These are phyloP conservation scores for Neonectria ditissima DNA, from an alignment of 2,329 filamentous ascomycete species.

Conservation along the genomic window DNA sequence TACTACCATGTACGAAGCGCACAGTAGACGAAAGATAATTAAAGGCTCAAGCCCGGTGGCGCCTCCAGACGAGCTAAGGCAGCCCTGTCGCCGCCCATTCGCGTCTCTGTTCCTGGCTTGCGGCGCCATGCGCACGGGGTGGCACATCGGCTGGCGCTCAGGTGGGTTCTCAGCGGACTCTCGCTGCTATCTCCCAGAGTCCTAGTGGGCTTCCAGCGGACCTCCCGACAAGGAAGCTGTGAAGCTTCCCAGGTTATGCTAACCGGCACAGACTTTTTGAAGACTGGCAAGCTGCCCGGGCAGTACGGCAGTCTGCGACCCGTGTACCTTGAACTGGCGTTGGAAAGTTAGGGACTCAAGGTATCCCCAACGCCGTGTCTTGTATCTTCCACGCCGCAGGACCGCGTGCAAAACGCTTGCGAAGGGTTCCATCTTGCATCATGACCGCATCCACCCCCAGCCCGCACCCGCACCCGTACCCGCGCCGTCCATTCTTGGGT, in stretches of 20 bases:
- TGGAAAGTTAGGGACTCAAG: not conserved
- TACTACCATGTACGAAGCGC: too few species aligned
- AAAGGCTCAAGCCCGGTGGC: slow-evolving; percentile 45
- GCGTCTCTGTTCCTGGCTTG: slow-evolving; percentile 44
- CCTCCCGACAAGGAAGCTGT: slow-evolving; percentile 27
- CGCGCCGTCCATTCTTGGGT: slow-evolving; percentile 14
- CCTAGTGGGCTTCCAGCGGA: slow-evolving; percentile 17
- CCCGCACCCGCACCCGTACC: slow-evolving; percentile 5
- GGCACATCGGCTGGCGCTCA: slow-evolving; percentile 34
- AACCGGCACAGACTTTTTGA: slow-evolving; percentile 30
- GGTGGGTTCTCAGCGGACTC: slow-evolving; percentile 18
- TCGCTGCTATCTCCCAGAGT: not conserved
- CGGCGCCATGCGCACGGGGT: slow-evolving; percentile 43
- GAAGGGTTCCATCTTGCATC: slow-evolving; percentile 33
- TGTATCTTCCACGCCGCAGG: slow-evolving; percentile 32
- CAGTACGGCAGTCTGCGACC: slow-evolving; percentile 25
- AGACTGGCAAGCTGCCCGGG: slow-evolving; percentile 20
- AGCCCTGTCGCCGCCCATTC: slow-evolving; percentile 36
- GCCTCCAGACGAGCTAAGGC: slow-evolving; percentile 44
- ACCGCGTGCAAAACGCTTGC: slow-evolving; percentile 32
- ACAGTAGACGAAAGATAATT: slow-evolving; percentile 35
- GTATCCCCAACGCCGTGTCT: slow-evolving; percentile 29
- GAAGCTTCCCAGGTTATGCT: slow-evolving; percentile 30
- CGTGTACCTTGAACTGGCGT: slow-evolving; percentile 22
- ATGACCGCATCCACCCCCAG: slow-evolving; percentile 25